A percentile compares a stretch with the other conserved stretches of the same genome.
Evolutionary conservation across 2,329 filamentous ascomycete genomes (phyloP).

Genomic region (Bisporella sp.): DNA sequence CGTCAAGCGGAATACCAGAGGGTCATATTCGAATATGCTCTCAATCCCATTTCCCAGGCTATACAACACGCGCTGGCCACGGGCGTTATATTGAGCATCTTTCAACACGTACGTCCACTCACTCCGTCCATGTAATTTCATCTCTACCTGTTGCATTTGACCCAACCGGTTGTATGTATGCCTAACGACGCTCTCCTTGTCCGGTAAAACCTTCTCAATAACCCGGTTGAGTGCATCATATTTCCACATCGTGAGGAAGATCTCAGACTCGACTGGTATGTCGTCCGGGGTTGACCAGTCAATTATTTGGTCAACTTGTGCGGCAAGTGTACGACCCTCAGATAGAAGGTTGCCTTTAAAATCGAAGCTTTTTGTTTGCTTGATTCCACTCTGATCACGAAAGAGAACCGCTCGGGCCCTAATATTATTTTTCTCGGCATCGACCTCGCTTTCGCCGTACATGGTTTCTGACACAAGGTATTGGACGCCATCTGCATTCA

Average conservation of each 20-base stretch:
- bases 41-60: not conserved
- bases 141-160: not conserved
- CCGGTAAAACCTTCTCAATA: not conserved
- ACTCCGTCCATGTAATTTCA: not conserved
- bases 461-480: not conserved
- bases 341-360: constrained; percentile 2
- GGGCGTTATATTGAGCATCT: not conserved
- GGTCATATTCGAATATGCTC: not conserved
- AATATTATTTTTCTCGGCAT: not conserved
- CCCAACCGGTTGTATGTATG: not conserved
- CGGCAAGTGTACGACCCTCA: not conserved
- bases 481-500: not conserved
- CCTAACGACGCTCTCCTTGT: not conserved
- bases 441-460: not conserved
- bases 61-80: not conserved
- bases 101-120: not conserved
- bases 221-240: not conserved
- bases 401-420: not conserved
- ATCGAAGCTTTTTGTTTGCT: not conserved
- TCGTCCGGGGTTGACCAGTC: not conserved
- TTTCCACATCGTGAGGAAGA: not conserved
- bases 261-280: not conserved
- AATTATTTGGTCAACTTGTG: not conserved
- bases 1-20: not conserved
- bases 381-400: not conserved